phyloP scores from a whole-genome alignment of 495 filamentous ascomycete species.

The Talaromyces wortmannii region DNA sequence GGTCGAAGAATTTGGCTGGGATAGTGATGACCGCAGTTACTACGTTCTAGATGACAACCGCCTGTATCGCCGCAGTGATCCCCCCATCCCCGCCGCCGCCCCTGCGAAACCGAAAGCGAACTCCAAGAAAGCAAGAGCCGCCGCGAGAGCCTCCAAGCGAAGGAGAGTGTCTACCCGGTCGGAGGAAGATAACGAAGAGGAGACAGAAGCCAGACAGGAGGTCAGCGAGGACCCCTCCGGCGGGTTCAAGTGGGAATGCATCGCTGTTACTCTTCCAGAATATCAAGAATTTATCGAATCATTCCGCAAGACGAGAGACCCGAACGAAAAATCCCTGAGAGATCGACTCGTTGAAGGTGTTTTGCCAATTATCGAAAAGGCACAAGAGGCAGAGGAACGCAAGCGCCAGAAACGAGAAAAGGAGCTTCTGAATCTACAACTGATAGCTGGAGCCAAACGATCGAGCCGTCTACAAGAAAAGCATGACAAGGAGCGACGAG shows the following conservation, averaged over 20 bases:
- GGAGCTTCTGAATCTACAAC: constrained; percentile 71
- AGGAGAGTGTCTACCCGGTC: constrained; percentile 52
- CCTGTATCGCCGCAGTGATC: constrained; percentile 77
- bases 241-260: constrained; percentile 81
- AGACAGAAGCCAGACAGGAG: constrained; percentile 30
- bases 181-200: constrained; percentile 47
- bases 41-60: constrained; percentile 92
- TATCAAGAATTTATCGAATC: constrained; percentile 65
- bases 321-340: constrained; percentile 73
- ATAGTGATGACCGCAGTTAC: constrained; percentile 75
- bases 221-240: constrained; percentile 54
- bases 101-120: constrained; percentile 67
- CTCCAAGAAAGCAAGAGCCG: constrained; percentile 64
- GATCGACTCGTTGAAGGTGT: constrained; percentile 66
- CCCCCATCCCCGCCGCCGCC: constrained; percentile 47
- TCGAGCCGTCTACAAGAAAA: constrained; percentile 83
- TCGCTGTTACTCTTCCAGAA: constrained; percentile 73
- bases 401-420: constrained; percentile 67
- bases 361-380: constrained; percentile 74
- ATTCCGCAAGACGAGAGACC: constrained; percentile 66
- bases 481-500: constrained; percentile 66
- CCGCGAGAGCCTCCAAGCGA: constrained; percentile 65
- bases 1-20: constrained; percentile 87
- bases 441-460: constrained; percentile 86
- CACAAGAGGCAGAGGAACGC: constrained; percentile 66